Evolutionary conservation across 83 land plant species (phyloP).

Genomic region (Picea abies): DNA sequence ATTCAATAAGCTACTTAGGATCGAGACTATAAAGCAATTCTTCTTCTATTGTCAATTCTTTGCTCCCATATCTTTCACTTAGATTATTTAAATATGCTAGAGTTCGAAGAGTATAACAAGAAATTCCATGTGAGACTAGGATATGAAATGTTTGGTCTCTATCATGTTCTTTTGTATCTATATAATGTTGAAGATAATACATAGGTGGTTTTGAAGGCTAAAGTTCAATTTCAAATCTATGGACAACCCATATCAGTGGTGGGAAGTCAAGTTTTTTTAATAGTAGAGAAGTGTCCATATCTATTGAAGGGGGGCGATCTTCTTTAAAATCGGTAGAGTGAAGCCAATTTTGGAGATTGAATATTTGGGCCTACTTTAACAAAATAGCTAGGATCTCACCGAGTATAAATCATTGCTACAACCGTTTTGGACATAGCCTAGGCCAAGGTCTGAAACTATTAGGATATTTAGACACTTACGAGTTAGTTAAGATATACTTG

Average conservation of each 20-base stretch:
- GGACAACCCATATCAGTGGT: constrained; percentile 53
- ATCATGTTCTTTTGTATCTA: constrained; percentile 41
- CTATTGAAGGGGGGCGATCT: constrained; percentile 21
- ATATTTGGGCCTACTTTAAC: constrained; percentile 57
- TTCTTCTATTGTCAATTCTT: constrained; percentile 40
- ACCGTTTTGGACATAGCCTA: not conserved
- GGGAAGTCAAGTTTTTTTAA: constrained; percentile 55
- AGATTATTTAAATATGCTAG: constrained; percentile 44
- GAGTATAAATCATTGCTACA: constrained; percentile 47
- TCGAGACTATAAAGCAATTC: constrained; percentile 25
- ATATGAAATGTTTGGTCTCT: constrained; percentile 39
- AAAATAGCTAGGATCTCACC: constrained; percentile 52
- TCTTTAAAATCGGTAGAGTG: constrained; percentile 37
- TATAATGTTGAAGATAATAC: constrained; percentile 40
- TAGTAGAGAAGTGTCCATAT: constrained; percentile 38
- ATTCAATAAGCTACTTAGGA: too few species aligned
- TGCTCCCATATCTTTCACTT: constrained; percentile 40
- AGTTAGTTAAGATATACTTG: too few species aligned
- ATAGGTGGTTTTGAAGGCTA: constrained; percentile 31
- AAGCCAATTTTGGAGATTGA: constrained; percentile 57
- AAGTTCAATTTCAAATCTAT: constrained; percentile 52
- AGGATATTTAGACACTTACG: too few species aligned
- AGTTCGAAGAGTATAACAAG: constrained; percentile 47
- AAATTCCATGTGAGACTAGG: constrained; percentile 44
- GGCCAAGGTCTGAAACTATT: too few species aligned